Conservation (phyloP, 257 asterid genomes). For the Anisodus acutangulus region DNA sequence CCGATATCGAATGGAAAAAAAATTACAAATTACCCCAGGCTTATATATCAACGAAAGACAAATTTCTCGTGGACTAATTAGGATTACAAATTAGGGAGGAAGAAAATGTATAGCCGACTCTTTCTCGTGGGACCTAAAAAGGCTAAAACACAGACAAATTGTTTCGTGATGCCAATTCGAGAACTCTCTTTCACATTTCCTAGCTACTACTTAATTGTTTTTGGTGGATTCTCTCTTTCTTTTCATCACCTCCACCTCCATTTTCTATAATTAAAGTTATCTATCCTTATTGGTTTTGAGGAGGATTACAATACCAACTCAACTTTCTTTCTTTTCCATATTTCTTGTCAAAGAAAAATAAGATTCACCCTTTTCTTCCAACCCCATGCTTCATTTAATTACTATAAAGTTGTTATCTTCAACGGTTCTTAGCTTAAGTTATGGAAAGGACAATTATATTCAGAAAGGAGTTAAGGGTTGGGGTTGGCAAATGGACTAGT, state of each 20-base stretch:
- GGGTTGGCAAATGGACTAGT: conserved; percentile 24
- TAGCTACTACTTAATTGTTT: conserved; percentile 27
- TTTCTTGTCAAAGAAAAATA: conserved; percentile 26
- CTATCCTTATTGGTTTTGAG: conserved; percentile 39
- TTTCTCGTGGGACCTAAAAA: conserved; percentile 41
- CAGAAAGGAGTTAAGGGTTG: background rate
- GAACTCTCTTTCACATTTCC: conserved; percentile 39
- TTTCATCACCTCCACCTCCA: conserved; percentile 31
- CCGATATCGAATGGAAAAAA: too few species aligned
- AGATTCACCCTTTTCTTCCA: conserved; percentile 18
- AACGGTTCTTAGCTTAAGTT: background rate
- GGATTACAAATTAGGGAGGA: background rate
- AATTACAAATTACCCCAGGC: too few species aligned
- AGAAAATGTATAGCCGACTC: conserved; percentile 20
- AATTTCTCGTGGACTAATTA: background rate
- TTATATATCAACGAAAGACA: too few species aligned
- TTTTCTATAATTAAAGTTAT: conserved; percentile 37
- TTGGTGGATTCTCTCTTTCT: conserved; percentile 43
- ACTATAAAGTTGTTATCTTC: conserved; percentile 25
- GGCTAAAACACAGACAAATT: conserved; percentile 26
- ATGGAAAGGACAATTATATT: conserved; percentile 32
- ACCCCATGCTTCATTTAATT: conserved; percentile 13
- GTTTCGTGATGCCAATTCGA: conserved; percentile 41
- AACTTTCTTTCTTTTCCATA: background rate
- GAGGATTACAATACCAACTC: conserved; percentile 37